phyloP scores from a whole-genome alignment of 1,139 yeast species.

The Hanseniaspora gamundiae region DNA sequence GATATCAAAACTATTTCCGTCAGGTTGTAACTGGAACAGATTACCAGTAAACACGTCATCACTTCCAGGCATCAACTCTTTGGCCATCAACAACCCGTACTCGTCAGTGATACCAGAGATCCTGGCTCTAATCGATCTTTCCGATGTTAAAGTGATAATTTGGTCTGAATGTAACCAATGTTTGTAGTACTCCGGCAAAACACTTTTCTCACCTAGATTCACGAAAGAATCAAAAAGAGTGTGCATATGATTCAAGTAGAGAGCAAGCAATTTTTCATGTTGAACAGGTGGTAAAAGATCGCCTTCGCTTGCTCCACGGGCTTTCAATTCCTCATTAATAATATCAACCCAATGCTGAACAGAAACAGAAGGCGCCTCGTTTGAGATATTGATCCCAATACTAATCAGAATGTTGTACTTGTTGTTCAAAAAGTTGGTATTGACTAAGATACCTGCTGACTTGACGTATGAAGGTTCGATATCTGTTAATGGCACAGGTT shows the following conservation, averaged over 20 bases:
- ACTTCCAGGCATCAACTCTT: constrained; percentile 37
- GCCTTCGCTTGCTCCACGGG: constrained; percentile 25
- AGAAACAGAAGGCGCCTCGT: constrained; percentile 88
- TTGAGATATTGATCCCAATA: constrained; percentile 74
- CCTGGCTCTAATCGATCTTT: constrained; percentile 43
- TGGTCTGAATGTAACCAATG: constrained; percentile 81
- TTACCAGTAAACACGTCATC: constrained; percentile 38
- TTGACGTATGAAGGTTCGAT: constrained; percentile 50
- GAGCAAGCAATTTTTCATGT: constrained; percentile 60
- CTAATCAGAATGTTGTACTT: constrained; percentile 65
- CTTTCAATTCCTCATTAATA: constrained; percentile 40
- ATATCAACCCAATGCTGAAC: constrained; percentile 54
- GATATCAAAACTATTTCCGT: constrained; percentile 95
- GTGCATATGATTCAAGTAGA: constrained; percentile 54
- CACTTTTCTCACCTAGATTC: constrained; percentile 52
- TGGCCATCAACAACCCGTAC: constrained; percentile 71
- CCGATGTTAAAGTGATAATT: constrained; percentile 36
- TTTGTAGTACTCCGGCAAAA: constrained; percentile 62
- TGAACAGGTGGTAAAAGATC: constrained; percentile 37
- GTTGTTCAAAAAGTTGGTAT: constrained; percentile 52
- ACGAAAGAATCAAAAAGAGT: constrained; percentile 46
- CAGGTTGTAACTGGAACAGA: constrained; percentile 73
- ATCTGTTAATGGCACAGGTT: constrained; percentile 20
- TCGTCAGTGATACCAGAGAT: constrained; percentile 75
- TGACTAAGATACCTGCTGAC: constrained; percentile 75